phyloP scores from a whole-genome alignment of 2,329 filamentous ascomycete species.

The Blastomyces percursus region DNA sequence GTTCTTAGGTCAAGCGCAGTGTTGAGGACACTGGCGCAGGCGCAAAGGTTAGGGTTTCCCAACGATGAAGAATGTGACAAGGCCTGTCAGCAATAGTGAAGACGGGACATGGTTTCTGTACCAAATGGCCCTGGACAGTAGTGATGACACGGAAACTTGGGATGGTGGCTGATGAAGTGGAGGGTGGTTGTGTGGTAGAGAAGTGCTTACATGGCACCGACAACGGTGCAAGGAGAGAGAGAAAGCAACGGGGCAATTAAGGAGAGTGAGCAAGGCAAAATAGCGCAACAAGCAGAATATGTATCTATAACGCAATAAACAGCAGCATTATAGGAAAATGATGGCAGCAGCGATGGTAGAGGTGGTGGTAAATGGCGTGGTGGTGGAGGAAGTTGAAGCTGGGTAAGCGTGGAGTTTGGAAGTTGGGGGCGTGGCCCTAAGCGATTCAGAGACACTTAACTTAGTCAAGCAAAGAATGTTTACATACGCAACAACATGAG shows the following conservation, averaged over 20 bases:
- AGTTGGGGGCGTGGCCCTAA: not conserved
- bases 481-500: no score
- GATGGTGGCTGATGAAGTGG: not conserved
- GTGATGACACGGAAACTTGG: not conserved
- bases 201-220: not conserved
- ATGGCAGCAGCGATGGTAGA: no score
- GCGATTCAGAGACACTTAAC: not conserved
- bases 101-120: slow-evolving; percentile 1
- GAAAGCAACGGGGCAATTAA: not conserved
- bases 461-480: not conserved
- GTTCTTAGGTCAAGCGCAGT: not conserved
- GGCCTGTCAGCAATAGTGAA: slow-evolving; percentile 7
- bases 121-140: not conserved
- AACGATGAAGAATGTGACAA: not conserved
- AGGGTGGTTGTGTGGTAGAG: not conserved
- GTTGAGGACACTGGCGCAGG: not conserved
- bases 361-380: not conserved
- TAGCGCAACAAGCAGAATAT: not conserved
- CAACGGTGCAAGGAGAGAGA: not conserved
- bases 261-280: not conserved
- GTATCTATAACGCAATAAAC: not conserved
- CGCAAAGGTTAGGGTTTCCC: not conserved
- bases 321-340: not conserved
- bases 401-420: not conserved
- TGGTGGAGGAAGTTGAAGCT: not conserved